These are phyloP conservation scores for Euphorbia schlechtendalii DNA, from an alignment of 441 rosid genomes.

Conservation along the genomic window DNA sequence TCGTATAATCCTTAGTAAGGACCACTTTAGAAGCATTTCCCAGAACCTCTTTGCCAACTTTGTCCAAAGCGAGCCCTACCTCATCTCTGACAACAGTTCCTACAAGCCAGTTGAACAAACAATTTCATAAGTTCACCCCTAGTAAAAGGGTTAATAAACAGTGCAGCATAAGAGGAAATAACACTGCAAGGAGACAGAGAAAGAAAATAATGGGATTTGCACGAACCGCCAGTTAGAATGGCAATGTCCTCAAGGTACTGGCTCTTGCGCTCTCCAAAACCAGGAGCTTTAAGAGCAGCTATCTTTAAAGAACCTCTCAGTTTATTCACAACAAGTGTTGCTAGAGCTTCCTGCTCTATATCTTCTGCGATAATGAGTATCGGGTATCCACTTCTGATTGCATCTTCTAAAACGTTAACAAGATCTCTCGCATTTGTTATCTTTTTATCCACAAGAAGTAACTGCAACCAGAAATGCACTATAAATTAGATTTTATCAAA, in stretches of 20 bases:
- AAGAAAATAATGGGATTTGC: not conserved
- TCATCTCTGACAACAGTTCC: slow-evolving; percentile 86
- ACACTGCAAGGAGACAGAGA: not conserved
- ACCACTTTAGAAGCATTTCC: slow-evolving; percentile 83
- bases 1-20: slow-evolving; percentile 75
- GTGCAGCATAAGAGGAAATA: not conserved
- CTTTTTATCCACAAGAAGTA: slow-evolving; percentile 95
- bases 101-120: slow-evolving; percentile 19
- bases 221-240: slow-evolving; percentile 75
- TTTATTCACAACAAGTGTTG: slow-evolving; percentile 96
- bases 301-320: slow-evolving; percentile 90
- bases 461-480: slow-evolving; percentile 39
- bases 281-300: slow-evolving; percentile 98
- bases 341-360: slow-evolving; percentile 94
- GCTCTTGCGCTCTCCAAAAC: slow-evolving; percentile 94
- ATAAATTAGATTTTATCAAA: not conserved
- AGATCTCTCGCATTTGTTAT: slow-evolving; percentile 95
- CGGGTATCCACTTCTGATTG: slow-evolving; percentile 70
- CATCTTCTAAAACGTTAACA: slow-evolving; percentile 71
- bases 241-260: slow-evolving; percentile 97
- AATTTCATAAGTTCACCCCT: not conserved
- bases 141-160: not conserved
- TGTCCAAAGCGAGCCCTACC: slow-evolving; percentile 84
- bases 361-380: slow-evolving; percentile 81
- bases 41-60: slow-evolving; percentile 73